These are phyloP conservation scores for Entomortierella lignicola DNA, from an alignment of 192 early-diverging fungal genomes.

Conservation along the genomic window DNA sequence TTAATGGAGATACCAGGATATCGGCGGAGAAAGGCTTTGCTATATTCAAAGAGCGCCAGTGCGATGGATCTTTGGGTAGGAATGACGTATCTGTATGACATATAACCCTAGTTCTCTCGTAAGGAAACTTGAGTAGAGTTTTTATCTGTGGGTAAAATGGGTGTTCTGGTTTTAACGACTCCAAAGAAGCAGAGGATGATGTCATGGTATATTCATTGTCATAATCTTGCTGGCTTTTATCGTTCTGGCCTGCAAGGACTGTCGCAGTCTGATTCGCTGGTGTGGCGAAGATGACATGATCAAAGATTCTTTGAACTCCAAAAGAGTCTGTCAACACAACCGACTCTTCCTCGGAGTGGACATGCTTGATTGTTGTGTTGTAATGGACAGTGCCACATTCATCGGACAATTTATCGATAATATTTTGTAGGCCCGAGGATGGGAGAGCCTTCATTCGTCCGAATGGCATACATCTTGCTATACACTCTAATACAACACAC, in stretches of 20 bases:
- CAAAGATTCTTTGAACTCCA: slow-evolving; percentile 11
- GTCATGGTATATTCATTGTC: not conserved
- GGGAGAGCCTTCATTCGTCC: slow-evolving; percentile 40
- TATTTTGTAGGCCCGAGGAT: slow-evolving; percentile 19
- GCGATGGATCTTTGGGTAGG: slow-evolving; percentile 40
- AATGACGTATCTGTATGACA: slow-evolving; percentile 61
- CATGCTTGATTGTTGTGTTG: slow-evolving; percentile 30
- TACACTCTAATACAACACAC: slow-evolving; percentile 44
- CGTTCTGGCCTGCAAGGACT: slow-evolving; percentile 8
- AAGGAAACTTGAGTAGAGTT: slow-evolving; percentile 54
- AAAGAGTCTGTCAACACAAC: slow-evolving; percentile 30
- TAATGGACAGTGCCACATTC: slow-evolving; percentile 35
- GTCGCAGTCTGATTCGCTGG: slow-evolving; percentile 48
- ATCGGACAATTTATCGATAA: slow-evolving; percentile 23
- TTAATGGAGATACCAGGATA: slow-evolving; percentile 27
- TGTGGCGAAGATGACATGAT: slow-evolving; percentile 52
- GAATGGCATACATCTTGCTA: slow-evolving; percentile 50
- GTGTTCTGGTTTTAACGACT: not conserved
- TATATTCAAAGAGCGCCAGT: slow-evolving; percentile 59
- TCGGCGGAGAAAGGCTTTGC: slow-evolving; percentile 38
- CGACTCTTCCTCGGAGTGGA: not conserved
- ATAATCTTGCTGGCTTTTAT: too few species aligned
- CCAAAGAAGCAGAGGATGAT: not conserved
- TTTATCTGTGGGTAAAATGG: slow-evolving; percentile 50
- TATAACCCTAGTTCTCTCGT: slow-evolving; percentile 58